Evolutionary conservation across 225 moss, liverwort and hornwort species (phyloP), one percentile per base, ranked within the genome.

Genomic region (Neckera pumila): DNA sequence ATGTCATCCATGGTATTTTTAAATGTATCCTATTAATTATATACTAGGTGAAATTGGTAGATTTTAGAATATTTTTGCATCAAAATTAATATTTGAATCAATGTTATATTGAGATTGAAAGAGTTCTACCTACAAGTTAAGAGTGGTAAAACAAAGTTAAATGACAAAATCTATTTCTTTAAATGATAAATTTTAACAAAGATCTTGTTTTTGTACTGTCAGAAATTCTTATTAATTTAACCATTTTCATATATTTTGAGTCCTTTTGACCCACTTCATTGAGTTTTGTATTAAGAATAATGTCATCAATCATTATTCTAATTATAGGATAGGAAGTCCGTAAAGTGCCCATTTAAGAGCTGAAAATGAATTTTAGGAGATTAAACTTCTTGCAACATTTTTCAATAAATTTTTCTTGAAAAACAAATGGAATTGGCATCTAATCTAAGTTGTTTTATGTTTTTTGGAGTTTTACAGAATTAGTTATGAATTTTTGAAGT

Each of bases 341-440:
- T 1, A 38, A 69, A 7, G 22, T 13, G 0, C 38, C 7, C 7
- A 38, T n/a, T 7, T 22, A 12, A n/a, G 22, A 12, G 3, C 0
- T n/a, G 7, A 22, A 22, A n/a, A 7, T 38, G 12, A 69, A 23
- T 69, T 69, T 22, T 12, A 7, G 38, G 6, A 38, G 7, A 12
- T 38, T n/a, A 22, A 67, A 67, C 67, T 67, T 21, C n/a, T 67
- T n/a, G 1, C 1, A 38, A 67, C 10, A n/a, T 67, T n/a, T 67
- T n/a, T 67, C 0, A 5, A 1, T 21, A 38, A 13, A 38, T 13
- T 23, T 23, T 69, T 1, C 0, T 23, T 1, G 1, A 38, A 69
- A 31, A 4, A 7, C 22, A 38, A 38, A 7, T n/a, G 1, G 11
- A 67, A 21, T n/a, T 21, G 6, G 13, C 69, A 69, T 69, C 6